Conservation (phyloP, 2,329 filamentous ascomycete species). For the Alternaria infectoria region DNA sequence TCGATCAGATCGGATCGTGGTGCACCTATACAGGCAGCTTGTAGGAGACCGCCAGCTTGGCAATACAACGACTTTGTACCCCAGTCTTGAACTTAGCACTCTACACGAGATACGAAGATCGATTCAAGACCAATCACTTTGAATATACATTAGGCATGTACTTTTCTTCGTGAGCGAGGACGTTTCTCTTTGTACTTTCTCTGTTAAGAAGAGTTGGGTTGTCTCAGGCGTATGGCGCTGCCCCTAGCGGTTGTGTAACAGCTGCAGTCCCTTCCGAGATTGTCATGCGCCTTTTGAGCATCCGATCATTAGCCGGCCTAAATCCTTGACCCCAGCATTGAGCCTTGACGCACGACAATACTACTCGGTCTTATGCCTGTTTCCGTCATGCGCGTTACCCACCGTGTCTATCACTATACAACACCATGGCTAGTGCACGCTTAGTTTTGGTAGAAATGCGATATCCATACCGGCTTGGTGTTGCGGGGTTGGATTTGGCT, state of each 20-base stretch:
- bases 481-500: constrained; percentile 12
- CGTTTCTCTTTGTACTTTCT: background rate
- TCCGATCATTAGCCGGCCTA: constrained; percentile 13
- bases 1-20: background rate
- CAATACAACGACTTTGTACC: background rate
- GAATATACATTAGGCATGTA: background rate
- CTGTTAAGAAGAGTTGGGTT: background rate
- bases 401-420: constrained; percentile 12
- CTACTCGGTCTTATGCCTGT: constrained; percentile 9
- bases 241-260: background rate
- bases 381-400: background rate
- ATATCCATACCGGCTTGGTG: constrained; percentile 5
- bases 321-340: constrained; percentile 3
- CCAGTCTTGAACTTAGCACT: background rate
- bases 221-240: background rate
- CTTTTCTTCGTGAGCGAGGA: background rate
- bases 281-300: background rate
- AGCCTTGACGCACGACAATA: background rate
- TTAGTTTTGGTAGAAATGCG: constrained; percentile 2
- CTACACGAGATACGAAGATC: background rate
- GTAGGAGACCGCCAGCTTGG: background rate
- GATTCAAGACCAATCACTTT: background rate
- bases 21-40: background rate
- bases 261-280: background rate
- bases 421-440: constrained; percentile 10